Conservation (phyloP, 495 filamentous ascomycete genomes). For the Massariosphaeria phaeospora region DNA sequence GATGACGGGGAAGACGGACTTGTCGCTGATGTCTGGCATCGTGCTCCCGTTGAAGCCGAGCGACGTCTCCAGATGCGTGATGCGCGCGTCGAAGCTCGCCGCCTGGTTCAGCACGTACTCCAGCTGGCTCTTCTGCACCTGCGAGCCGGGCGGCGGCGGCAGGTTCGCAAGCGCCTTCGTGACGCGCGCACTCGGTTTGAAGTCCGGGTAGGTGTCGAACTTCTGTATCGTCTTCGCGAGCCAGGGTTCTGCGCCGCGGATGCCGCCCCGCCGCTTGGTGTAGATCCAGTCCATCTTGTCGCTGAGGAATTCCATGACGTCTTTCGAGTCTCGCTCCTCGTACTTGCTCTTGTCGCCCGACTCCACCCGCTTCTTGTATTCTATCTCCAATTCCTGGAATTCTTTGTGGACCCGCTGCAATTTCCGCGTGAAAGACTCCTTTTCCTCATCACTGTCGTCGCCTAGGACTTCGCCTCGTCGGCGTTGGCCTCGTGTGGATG, state of each 20-base stretch:
- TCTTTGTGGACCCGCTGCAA: conserved; percentile 54
- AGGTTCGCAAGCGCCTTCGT: conserved; percentile 22
- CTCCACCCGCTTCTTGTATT: conserved; percentile 29
- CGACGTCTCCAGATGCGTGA: conserved; percentile 70
- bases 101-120: conserved; percentile 59
- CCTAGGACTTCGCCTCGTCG: conserved; percentile 59
- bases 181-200: conserved; percentile 5
- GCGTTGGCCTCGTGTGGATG: conserved; percentile 52
- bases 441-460: conserved; percentile 51
- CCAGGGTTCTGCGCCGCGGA: conserved; percentile 26
- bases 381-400: conserved; percentile 40
- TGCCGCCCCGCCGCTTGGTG: conserved; percentile 21
- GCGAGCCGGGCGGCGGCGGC: conserved; percentile 15
- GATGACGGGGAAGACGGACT: conserved; percentile 61
- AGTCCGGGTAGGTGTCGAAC: conserved; percentile 22
- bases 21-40: conserved; percentile 57
- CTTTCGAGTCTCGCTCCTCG: conserved; percentile 19
- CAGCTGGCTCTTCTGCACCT: conserved; percentile 18
- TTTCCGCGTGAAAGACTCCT: conserved; percentile 65
- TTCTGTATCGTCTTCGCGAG: conserved; percentile 24
- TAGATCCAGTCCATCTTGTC: conserved; percentile 34
- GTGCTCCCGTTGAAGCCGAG: conserved; percentile 70
- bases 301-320: conserved; percentile 29
- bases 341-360: conserved; percentile 30
- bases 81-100: conserved; percentile 78